Conservation (phyloP, 495 filamentous ascomycete genomes). For the Neohortaea acidophila region DNA sequence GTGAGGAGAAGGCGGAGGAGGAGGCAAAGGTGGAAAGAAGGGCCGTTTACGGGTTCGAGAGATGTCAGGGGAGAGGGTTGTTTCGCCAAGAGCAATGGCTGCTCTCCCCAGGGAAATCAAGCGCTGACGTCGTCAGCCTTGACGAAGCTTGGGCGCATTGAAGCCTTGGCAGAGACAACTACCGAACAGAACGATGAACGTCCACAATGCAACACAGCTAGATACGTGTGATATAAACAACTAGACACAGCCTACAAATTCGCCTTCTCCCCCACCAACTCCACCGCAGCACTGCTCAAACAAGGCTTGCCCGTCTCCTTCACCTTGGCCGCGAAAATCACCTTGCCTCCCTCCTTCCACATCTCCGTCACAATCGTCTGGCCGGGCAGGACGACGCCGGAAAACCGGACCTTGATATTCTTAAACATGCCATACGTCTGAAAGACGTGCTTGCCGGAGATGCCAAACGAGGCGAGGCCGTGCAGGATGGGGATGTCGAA, state of each 20-base stretch:
- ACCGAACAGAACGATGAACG: too few relatives aligned
- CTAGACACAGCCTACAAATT: conserved; percentile 45
- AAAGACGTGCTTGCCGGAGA: conserved; percentile 80
- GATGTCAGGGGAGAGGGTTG: too few relatives aligned
- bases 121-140: too few relatives aligned
- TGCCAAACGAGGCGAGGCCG: conserved; percentile 87
- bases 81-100: too few relatives aligned
- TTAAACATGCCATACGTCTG: conserved; percentile 68
- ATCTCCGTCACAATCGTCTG: conserved; percentile 94
- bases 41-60: too few relatives aligned
- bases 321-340: conserved; percentile 86
- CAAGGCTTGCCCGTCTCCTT: conserved; percentile 92
- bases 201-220: too few relatives aligned
- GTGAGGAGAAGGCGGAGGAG: too few relatives aligned
- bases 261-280: conserved; percentile 44
- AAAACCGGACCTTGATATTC: conserved; percentile 94
- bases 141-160: too few relatives aligned
- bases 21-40: too few relatives aligned
- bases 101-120: too few relatives aligned
- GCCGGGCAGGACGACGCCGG: conserved; percentile 78
- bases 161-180: too few relatives aligned
- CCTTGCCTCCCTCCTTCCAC: conserved; percentile 82
- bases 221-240: too few relatives aligned
- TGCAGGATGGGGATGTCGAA: conserved; percentile 94
- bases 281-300: conserved; percentile 73